Conservation (phyloP, 2,329 filamentous ascomycete genomes). For the Fusarium nisikadoi region DNA sequence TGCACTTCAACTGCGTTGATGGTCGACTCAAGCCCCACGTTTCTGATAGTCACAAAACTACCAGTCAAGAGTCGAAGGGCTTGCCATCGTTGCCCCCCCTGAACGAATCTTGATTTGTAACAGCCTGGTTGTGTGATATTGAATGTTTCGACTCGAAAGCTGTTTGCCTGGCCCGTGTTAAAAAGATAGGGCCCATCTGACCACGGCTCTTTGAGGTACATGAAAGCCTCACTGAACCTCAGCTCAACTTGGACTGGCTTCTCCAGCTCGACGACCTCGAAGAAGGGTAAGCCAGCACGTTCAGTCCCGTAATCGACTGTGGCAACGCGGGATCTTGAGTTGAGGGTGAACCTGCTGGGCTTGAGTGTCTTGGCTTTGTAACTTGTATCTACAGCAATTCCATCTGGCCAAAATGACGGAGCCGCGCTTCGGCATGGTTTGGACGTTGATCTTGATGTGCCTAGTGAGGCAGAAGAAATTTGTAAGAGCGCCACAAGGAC, state of each 20-base stretch:
- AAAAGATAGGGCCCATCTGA: conserved; percentile 5
- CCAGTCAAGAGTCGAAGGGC: neutral
- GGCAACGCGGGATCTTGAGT: neutral
- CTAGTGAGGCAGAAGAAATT: neutral
- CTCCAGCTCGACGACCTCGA: neutral
- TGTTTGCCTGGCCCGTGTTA: neutral
- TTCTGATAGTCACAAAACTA: neutral
- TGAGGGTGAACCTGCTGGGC: neutral
- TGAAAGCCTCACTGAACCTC: neutral
- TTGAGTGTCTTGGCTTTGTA: conserved; percentile 15
- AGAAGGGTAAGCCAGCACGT: neutral
- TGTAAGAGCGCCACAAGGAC: neutral
- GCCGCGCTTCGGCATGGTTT: neutral
- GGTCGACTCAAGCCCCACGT: neutral
- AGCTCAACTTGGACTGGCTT: neutral
- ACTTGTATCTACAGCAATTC: neutral
- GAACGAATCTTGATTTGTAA: neutral
- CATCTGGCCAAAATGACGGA: neutral
- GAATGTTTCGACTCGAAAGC: conserved; percentile 10
- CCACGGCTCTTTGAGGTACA: neutral
- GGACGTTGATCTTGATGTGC: neutral
- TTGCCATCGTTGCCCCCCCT: conserved; percentile 9
- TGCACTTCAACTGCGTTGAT: neutral
- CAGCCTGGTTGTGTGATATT: conserved; percentile 5
- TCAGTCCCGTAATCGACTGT: conserved; percentile 7